These are phyloP conservation scores for Diaporthe vaccinii DNA, from an alignment of 2,329 filamentous ascomycete species.

Conservation along the genomic window DNA sequence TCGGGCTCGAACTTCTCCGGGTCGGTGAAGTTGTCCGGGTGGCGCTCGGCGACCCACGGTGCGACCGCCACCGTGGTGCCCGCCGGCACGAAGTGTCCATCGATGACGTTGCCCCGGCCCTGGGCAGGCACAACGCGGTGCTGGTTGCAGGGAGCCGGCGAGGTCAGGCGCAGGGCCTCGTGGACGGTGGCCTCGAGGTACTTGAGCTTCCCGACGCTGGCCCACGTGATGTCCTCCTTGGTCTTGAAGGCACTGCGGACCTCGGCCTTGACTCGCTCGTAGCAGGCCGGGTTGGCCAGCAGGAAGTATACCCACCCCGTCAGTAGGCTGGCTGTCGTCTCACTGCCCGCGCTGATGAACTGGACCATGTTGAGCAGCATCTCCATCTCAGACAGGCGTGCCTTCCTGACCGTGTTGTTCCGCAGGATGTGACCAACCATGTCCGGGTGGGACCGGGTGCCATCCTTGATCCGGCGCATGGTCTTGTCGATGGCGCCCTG, in stretches of 20 bases:
- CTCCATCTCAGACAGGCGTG: neutral
- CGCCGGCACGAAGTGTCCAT: neutral
- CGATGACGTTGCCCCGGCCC: neutral
- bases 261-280: neutral
- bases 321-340: neutral
- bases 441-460: neutral
- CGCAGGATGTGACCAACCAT: neutral
- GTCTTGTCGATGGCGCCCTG: neutral
- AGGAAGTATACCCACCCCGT: neutral
- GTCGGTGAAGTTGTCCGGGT: neutral
- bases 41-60: neutral
- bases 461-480: neutral
- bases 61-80: neutral
- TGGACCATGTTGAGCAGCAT: neutral
- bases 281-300: neutral
- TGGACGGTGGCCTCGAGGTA: slow-evolving; percentile 2
- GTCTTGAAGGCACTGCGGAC: neutral
- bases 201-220: neutral
- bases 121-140: neutral
- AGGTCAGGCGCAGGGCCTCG: neutral
- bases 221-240: neutral
- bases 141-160: neutral
- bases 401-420: neutral
- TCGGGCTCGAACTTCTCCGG: neutral
- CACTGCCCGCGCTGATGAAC: slow-evolving; percentile 4